These are phyloP conservation scores for Cucumis cinereus DNA, from an alignment of 306 rosid genomes.

Conservation along the genomic window DNA sequence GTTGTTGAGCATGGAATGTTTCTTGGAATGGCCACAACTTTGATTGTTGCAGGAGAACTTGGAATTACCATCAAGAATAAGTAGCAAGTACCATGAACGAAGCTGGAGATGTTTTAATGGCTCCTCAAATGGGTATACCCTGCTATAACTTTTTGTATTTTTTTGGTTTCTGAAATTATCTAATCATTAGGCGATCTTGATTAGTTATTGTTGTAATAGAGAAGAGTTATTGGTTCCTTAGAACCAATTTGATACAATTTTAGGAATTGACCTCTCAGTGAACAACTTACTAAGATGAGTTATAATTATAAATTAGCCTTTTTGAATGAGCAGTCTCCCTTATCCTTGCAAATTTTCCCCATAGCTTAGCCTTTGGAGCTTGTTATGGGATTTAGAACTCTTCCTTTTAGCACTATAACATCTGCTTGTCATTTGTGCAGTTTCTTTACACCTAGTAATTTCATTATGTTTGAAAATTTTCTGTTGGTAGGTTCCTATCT, in stretches of 20 bases:
- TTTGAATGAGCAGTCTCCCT: not conserved
- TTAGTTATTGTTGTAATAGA: slow-evolving; percentile 11
- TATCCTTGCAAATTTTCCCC: not conserved
- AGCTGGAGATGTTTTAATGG: slow-evolving; percentile 11
- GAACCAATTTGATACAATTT: slow-evolving; percentile 9
- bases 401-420: not conserved
- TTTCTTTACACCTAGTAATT: not conserved
- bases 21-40: slow-evolving; percentile 72
- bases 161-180: not conserved
- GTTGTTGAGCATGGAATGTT: slow-evolving; percentile 96
- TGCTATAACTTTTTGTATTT: slow-evolving; percentile 7
- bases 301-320: not conserved
- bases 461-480: not conserved
- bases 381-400: not conserved
- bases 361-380: not conserved
- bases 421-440: not conserved
- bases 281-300: not conserved
- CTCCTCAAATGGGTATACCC: slow-evolving; percentile 17
- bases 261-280: slow-evolving; percentile 13
- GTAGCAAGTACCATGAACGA: slow-evolving; percentile 4
- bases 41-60: slow-evolving; percentile 75
- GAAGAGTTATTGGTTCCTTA: not conserved
- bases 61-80: slow-evolving; percentile 57
- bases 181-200: not conserved
- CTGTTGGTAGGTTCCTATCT: not conserved